Base-by-base conservation (phyloP, 1,284 basidiomycete genomes). In the Ganoderma resinaceum region DNA sequence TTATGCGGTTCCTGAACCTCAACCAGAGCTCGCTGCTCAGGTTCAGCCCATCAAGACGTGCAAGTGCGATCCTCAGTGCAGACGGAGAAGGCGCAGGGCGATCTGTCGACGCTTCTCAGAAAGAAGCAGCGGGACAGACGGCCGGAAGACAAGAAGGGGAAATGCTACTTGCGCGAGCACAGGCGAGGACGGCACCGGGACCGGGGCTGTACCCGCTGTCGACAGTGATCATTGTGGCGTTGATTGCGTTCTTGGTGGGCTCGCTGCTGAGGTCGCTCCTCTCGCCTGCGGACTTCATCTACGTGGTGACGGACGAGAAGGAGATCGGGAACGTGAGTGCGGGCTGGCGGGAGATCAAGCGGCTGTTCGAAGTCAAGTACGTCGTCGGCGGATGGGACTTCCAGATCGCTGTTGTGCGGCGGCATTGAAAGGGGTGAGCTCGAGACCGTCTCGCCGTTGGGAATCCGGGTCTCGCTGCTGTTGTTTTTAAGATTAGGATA, bases 221-320 rank as follows among this genome's bases (percentile, higher is more conserved):
- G 63, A 89, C 87, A 53, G 80, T 97, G 65, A 78, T 99, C 70
- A 83, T 97, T 67, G 88, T 93, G 20, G 95, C 91, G 58, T 79
- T 99, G 71, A 93, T 97, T 70, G 93, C 94, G 43, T 97, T 99
- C 80, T 83, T 99, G 72, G 85, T 98, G 71, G 97, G 97, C 43
- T 97, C 95, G 14, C 83, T 99, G 61, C 80, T 97, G 70, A 88
- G 97, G 67, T 95, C 94, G 9, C 83, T 98, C 70, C 82, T 98
- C 49, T 91, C 92, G 9, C 93, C 96, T 14, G 91, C 93, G n/a
- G 97, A 98, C 80, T 99, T 97, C 82, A 90, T 97, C 64, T 93
- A 93, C 79, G 86, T 95, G 61, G 89, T 89, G 69, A 83, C 82
- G 63, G 89, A 89, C 71, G 74, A 85, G 72, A 77, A 79, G 74